These are phyloP conservation scores for Kazachstania sp. DNA, from an alignment of 1,139 yeast genomes.

Conservation along the genomic window DNA sequence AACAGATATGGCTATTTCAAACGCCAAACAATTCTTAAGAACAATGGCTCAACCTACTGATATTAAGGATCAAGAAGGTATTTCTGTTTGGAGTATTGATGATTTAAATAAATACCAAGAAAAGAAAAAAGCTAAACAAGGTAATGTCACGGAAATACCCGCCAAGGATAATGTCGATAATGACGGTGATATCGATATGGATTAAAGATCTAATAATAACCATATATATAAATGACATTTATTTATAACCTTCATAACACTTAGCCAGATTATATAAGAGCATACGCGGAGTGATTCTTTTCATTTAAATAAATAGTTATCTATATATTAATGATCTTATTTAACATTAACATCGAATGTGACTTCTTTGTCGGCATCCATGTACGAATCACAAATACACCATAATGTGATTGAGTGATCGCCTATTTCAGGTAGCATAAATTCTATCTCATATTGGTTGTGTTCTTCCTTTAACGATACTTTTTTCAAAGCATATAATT, in stretches of 20 bases:
- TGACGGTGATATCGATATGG: slow-evolving; percentile 14
- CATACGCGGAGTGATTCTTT: neutral
- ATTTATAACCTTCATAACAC: neutral
- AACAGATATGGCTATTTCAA: slow-evolving; percentile 95
- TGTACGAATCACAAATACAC: slow-evolving; percentile 86
- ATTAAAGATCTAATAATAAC: neutral
- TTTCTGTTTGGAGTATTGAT: slow-evolving; percentile 81
- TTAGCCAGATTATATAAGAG: neutral
- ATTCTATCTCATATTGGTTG: slow-evolving; percentile 47
- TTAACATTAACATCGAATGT: slow-evolving; percentile 42
- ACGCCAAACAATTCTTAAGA: slow-evolving; percentile 83
- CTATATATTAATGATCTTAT: neutral
- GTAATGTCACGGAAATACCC: slow-evolving; percentile 4
- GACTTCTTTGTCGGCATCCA: slow-evolving; percentile 84
- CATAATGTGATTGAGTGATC: slow-evolving; percentile 56
- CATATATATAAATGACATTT: neutral
- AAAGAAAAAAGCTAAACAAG: slow-evolving; percentile 34
- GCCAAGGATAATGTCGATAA: slow-evolving; percentile 9
- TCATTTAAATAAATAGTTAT: neutral
- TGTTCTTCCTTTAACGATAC: slow-evolving; percentile 45
- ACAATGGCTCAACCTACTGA: slow-evolving; percentile 92
- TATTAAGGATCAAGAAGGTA: slow-evolving; percentile 88
- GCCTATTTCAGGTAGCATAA: slow-evolving; percentile 56
- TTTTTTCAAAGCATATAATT: slow-evolving; percentile 68
- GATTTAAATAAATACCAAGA: slow-evolving; percentile 59